Evolutionary conservation across 1,284 basidiomycete genomes (phyloP).

Genomic region (Neotropicomus parvogracilis): DNA sequence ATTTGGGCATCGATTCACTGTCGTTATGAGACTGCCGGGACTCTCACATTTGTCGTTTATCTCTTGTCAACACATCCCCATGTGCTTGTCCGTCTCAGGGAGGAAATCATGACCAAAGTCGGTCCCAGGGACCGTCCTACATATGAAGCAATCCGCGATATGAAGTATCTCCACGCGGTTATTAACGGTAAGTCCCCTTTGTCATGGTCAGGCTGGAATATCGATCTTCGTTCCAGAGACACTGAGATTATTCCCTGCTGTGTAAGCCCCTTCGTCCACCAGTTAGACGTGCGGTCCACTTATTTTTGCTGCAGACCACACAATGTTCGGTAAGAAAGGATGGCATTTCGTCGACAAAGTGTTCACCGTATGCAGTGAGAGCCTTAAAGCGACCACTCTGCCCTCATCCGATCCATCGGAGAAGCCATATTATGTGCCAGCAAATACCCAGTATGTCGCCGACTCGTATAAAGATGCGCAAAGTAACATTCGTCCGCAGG

Average conservation of each 20-base stretch:
- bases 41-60: slow-evolving; percentile 49
- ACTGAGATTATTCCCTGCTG: slow-evolving; percentile 54
- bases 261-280: slow-evolving; percentile 35
- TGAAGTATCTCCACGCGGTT: slow-evolving; percentile 51
- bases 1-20: neutral
- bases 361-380: slow-evolving; percentile 29
- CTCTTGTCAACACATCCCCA: slow-evolving; percentile 47
- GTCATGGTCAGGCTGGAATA: neutral
- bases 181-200: slow-evolving; percentile 39
- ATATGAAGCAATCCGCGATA: slow-evolving; percentile 43
- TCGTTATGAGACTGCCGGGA: slow-evolving; percentile 39
- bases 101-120: slow-evolving; percentile 45
- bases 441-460: slow-evolving; percentile 43
- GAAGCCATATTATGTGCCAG: slow-evolving; percentile 30
- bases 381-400: slow-evolving; percentile 44
- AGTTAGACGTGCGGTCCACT: neutral
- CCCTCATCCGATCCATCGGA: slow-evolving; percentile 22
- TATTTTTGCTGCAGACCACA: slow-evolving; percentile 18
- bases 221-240: slow-evolving; percentile 41
- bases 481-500: slow-evolving; percentile 10
- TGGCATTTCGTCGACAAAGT: neutral
- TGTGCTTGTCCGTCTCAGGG: slow-evolving; percentile 41
- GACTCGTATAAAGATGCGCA: neutral
- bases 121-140: slow-evolving; percentile 40
- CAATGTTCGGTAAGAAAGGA: slow-evolving; percentile 25